These are phyloP conservation scores for Salvia splendens DNA, from an alignment of 257 asterid genomes.

Conservation along the genomic window DNA sequence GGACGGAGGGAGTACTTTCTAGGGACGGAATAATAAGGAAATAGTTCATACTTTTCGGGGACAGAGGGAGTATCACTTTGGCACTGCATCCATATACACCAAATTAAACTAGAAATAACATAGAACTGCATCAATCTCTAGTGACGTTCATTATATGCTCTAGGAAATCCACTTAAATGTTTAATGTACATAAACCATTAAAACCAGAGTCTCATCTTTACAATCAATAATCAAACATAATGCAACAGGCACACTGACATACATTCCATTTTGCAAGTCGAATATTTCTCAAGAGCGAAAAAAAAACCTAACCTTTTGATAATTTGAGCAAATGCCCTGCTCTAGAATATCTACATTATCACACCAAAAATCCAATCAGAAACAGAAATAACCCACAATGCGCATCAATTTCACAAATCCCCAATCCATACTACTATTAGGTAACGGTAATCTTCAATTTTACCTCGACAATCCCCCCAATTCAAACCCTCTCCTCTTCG, in stretches of 20 bases:
- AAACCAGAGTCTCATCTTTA: neutral
- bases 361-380: slow-evolving; percentile 31
- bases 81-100: slow-evolving; percentile 20
- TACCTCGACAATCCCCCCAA: slow-evolving; percentile 16
- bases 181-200: neutral
- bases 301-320: slow-evolving; percentile 72
- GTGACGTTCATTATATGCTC: no score
- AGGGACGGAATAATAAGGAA: no score
- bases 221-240: slow-evolving; percentile 19
- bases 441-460: slow-evolving; percentile 1
- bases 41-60: no score
- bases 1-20: no score
- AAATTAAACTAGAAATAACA: slow-evolving; percentile 11
- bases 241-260: slow-evolving; percentile 12
- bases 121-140: no score
- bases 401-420: slow-evolving; percentile 14
- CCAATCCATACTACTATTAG: slow-evolving; percentile 1
- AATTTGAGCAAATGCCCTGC: slow-evolving; percentile 95
- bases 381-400: slow-evolving; percentile 28
- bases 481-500: slow-evolving; percentile 17
- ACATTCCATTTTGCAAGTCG: neutral
- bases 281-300: slow-evolving; percentile 18
- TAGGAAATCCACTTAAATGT: neutral
- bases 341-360: slow-evolving; percentile 87
- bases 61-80: no score